A percentile compares a stretch with the other conserved stretches of the same genome.
phyloP scores from a whole-genome alignment of 2,329 filamentous ascomycete species.

The Aureobasidium sp. region DNA sequence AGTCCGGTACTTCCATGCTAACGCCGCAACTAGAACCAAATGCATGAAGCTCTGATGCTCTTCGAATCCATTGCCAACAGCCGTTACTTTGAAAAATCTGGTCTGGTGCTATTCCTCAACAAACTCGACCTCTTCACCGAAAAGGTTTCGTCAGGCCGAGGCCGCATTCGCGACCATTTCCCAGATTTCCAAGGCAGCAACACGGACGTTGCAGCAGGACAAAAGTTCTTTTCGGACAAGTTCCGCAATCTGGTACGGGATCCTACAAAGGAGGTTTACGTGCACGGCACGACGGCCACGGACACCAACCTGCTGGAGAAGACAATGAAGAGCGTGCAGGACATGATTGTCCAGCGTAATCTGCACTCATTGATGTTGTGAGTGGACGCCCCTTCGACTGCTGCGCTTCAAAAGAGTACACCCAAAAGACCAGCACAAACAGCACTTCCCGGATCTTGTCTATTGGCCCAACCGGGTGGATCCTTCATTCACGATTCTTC shows the following conservation, averaged over 20 bases:
- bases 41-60: constrained; percentile 64
- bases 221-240: constrained; percentile 46
- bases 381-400: constrained; percentile 19
- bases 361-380: constrained; percentile 43
- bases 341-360: constrained; percentile 49
- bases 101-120: constrained; percentile 67
- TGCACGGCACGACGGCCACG: constrained; percentile 47
- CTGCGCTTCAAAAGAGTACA: background rate
- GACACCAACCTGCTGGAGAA: constrained; percentile 46
- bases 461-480: constrained; percentile 5
- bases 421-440: background rate
- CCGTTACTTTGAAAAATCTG: constrained; percentile 65
- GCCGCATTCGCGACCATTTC: constrained; percentile 43
- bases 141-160: constrained; percentile 41
- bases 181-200: constrained; percentile 41
- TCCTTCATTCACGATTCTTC: background rate
- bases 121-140: constrained; percentile 60
- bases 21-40: constrained; percentile 52
- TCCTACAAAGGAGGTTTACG: constrained; percentile 45
- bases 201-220: constrained; percentile 41
- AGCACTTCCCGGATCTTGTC: background rate
- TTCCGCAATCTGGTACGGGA: constrained; percentile 45
- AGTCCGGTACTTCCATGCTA: background rate
- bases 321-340: constrained; percentile 47
- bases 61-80: constrained; percentile 70